These are phyloP conservation scores for Nectriaceae sp. DNA, from an alignment of 2,329 filamentous ascomycete species.

Conservation along the genomic window DNA sequence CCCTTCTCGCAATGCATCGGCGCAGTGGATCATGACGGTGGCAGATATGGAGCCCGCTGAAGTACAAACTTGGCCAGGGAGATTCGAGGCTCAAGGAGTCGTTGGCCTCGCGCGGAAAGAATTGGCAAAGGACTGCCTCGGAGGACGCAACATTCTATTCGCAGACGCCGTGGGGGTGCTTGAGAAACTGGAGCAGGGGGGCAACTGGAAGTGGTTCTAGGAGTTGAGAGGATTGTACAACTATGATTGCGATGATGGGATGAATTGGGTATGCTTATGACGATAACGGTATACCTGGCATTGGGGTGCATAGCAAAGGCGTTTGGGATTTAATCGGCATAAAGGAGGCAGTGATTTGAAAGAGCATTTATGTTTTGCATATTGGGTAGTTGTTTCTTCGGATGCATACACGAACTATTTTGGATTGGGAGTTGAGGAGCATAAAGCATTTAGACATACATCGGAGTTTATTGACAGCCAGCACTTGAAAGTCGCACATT, in stretches of 20 bases:
- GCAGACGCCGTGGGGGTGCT: conserved; percentile 56
- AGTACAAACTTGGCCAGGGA: conserved; percentile 39
- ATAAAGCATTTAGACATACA: too few relatives aligned
- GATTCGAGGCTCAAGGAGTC: conserved; percentile 45
- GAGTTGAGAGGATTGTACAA: not conserved
- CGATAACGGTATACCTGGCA: too few relatives aligned
- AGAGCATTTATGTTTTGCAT: too few relatives aligned
- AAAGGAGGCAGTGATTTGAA: too few relatives aligned
- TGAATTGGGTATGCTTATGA: not conserved
- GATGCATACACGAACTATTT: too few relatives aligned
- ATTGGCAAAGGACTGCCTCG: conserved; percentile 52
- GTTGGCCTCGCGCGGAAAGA: conserved; percentile 50
- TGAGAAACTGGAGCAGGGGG: conserved; percentile 50
- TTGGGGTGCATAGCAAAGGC: not conserved
- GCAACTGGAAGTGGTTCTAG: conserved; percentile 33
- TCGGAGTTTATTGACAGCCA: too few relatives aligned
- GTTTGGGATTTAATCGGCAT: not conserved
- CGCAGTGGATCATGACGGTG: conserved; percentile 43
- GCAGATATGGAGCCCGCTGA: conserved; percentile 43
- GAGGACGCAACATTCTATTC: conserved; percentile 50
- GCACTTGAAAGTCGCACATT: too few relatives aligned
- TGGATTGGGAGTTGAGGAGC: too few relatives aligned
- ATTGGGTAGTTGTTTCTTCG: too few relatives aligned
- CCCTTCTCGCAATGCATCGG: conserved; percentile 30
- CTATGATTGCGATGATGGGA: not conserved